Evolutionary conservation across 2,329 filamentous ascomycete species (phyloP).

Genomic region (Pseudogymnoascus sp.): DNA sequence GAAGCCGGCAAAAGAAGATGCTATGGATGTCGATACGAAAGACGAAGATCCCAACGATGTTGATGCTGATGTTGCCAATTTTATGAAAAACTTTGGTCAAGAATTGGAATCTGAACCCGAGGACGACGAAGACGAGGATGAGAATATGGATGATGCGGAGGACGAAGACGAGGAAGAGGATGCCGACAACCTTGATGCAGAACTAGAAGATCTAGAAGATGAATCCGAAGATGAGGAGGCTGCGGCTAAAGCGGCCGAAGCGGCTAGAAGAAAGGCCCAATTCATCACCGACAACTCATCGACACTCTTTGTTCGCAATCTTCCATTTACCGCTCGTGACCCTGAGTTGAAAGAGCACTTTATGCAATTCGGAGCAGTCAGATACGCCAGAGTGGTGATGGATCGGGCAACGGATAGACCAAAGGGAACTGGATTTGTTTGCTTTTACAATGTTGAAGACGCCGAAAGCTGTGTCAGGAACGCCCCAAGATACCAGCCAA

Average conservation of each 20-base stretch:
- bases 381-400: conserved; percentile 86
- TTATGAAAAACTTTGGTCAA: conserved; percentile 28
- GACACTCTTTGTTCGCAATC: conserved; percentile 86
- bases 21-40: conserved; percentile 21
- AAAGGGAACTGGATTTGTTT: conserved; percentile 89
- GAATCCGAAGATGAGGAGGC: conserved; percentile 34
- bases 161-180: conserved; percentile 48
- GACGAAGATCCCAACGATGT: conserved; percentile 34
- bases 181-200: conserved; percentile 34
- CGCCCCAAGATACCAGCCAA: conserved; percentile 54
- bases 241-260: conserved; percentile 31
- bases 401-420: conserved; percentile 78
- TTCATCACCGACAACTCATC: conserved; percentile 54
- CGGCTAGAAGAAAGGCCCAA: conserved; percentile 30
- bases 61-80: conserved; percentile 22
- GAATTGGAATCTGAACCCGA: conserved; percentile 32
- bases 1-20: conserved; percentile 28
- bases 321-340: conserved; percentile 83
- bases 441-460: conserved; percentile 72
- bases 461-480: conserved; percentile 65
- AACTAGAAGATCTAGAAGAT: conserved; percentile 31
- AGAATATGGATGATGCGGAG: conserved; percentile 41
- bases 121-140: conserved; percentile 29
- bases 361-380: conserved; percentile 72
- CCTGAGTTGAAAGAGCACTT: conserved; percentile 80